Base-by-base conservation (phyloP, 2,329 filamentous ascomycete species). In the Verticillium longisporum region DNA sequence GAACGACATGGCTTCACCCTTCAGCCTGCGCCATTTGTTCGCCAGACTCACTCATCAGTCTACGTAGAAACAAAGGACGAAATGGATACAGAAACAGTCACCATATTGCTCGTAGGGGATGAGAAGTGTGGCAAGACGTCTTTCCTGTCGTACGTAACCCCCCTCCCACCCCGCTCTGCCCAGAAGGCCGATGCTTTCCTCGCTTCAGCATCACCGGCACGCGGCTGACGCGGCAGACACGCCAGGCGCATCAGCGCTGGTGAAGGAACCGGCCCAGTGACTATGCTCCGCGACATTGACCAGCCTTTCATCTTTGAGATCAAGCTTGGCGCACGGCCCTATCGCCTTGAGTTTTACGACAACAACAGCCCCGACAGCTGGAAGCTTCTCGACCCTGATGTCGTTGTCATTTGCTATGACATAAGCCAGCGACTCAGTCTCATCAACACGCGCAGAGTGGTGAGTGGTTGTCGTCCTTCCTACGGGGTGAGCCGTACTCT, bases 231-330 rank as follows among this genome's bases (percentile, higher is more conserved):
- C 6, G 55, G 36, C 33, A 55, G 33, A 64, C 59, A 61, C 41
- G 62, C 58, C 59, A 87, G 84, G 61, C 78, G 83, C 61, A 77
- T 87, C 67, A 84, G 82, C 68, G 72, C 73, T 5, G 76, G 76
- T 38, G 75, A 78, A 59, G 70, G 75, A 18, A 72, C 69, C 54
- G 75, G 71, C 37, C 74, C 75, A 6, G 76, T 84, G 34, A 73
- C 75, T n/a, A 70, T 84, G 15, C 78, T 87, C 61, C 78, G 78
- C 62, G 83, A 88, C 70, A 75, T 78, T 61, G 79, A 88, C 67
- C 85, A 88, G 71, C 85, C 85, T 0, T 87, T 83, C 67, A 71
- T 83, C 45, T 85, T 87, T 66, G 80, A 85, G 61, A 74, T 86
- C 65, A 79, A 75, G 55, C 68, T 74, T 13, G 71, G 74, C 9